Conservation (phyloP, 2,329 filamentous ascomycete genomes). For the Zasmidium citrigriseum region DNA sequence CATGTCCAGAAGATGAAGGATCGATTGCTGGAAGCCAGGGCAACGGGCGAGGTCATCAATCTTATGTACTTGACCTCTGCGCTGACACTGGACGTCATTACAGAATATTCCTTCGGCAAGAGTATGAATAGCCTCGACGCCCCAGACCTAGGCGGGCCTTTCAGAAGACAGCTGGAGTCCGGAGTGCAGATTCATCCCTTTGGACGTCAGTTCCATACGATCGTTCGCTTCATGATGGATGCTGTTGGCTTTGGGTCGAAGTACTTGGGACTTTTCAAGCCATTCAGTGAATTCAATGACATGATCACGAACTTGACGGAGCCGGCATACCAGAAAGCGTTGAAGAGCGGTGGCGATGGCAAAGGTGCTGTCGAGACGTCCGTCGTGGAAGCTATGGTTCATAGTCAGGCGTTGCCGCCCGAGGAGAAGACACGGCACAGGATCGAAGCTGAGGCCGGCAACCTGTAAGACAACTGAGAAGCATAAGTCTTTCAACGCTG, state of each 20-base stretch:
- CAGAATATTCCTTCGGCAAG: conserved; percentile 8
- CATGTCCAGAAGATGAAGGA: not conserved
- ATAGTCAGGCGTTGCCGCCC: conserved; percentile 13
- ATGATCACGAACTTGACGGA: conserved; percentile 1
- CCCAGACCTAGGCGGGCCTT: not conserved
- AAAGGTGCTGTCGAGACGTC: conserved; percentile 2
- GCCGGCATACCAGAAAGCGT: not conserved
- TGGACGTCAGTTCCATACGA: not conserved
- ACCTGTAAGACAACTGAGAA: too few species aligned
- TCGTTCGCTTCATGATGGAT: conserved; percentile 1
- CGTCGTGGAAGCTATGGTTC: conserved; percentile 5
- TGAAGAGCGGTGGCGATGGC: not conserved
- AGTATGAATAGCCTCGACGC: not conserved
- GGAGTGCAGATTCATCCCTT: conserved; percentile 8
- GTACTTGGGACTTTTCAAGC: not conserved
- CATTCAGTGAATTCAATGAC: conserved; percentile 1
- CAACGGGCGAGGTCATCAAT: not conserved
- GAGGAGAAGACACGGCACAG: conserved; percentile 38
- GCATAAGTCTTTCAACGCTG: too few species aligned
- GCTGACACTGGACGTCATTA: conserved; percentile 8
- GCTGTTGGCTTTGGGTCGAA: not conserved
- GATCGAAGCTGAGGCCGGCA: conserved; percentile 44
- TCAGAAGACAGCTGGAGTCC: conserved; percentile 1
- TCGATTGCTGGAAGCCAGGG: not conserved
- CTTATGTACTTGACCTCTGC: conserved; percentile 1